phyloP scores from a whole-genome alignment of 2,329 filamentous ascomycete genomes.

The Botrytis sinoallii region DNA sequence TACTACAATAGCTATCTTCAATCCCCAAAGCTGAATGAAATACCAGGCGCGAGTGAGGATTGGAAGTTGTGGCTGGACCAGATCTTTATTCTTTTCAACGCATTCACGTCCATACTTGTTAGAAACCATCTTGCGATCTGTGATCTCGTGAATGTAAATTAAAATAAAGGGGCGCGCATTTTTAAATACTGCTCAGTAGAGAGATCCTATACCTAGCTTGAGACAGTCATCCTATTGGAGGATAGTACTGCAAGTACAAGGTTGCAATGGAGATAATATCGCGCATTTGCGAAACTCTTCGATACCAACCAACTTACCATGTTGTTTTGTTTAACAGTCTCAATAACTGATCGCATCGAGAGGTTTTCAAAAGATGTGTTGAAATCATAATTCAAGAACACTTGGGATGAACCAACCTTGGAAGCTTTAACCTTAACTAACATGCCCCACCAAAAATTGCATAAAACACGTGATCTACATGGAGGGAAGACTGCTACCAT shows the following conservation, averaged over 20 bases:
- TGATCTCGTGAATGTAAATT: neutral
- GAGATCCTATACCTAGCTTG: neutral
- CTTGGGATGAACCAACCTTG: neutral
- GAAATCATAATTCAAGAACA: neutral
- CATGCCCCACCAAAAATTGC: neutral
- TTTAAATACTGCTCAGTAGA: neutral
- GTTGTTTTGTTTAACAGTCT: neutral
- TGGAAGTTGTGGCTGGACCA: slow-evolving; percentile 15
- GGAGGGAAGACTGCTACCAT: neutral
- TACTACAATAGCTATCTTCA: slow-evolving; percentile 16
- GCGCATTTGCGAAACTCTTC: neutral
- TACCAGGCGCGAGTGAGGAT: slow-evolving; percentile 19
- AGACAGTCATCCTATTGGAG: slow-evolving; percentile 12
- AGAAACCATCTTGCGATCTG: slow-evolving; percentile 2
- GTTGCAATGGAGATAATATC: neutral
- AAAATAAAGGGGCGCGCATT: neutral
- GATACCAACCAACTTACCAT: neutral
- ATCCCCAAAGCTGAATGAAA: slow-evolving; percentile 23
- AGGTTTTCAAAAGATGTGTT: no score
- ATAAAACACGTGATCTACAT: neutral
- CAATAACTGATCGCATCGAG: neutral
- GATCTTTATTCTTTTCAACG: slow-evolving; percentile 1
- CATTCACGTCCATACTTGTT: neutral
- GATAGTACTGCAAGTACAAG: neutral
- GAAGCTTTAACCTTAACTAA: neutral